Evolutionary conservation across 768 basidiomycete genomes (phyloP).

Genomic region (Pleurotus sapidus): DNA sequence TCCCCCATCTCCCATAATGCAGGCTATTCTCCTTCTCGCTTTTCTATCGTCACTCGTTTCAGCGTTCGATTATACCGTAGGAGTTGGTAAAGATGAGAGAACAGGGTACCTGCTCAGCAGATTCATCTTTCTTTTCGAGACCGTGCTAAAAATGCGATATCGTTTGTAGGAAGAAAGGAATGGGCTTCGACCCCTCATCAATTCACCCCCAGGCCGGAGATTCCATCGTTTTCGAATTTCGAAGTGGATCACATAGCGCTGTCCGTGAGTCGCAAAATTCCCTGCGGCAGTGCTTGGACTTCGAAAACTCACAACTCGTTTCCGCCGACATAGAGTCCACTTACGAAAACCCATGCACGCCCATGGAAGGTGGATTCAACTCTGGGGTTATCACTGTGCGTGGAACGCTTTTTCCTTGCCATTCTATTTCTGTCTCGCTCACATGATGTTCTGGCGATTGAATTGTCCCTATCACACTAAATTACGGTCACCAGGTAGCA

Average conservation of each 20-base stretch:
- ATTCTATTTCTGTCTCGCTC: not conserved
- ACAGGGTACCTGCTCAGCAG: slow-evolving; percentile 27
- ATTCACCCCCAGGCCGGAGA: slow-evolving; percentile 33
- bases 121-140: not conserved
- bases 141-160: not conserved
- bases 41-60: slow-evolving; percentile 8
- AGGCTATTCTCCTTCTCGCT: slow-evolving; percentile 19
- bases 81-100: slow-evolving; percentile 38
- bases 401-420: not conserved
- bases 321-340: slow-evolving; percentile 25
- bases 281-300: not conserved
- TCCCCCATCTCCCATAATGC: not conserved
- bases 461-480: too few species aligned
- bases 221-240: slow-evolving; percentile 33
- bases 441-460: not conserved
- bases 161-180: slow-evolving; percentile 30
- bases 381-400: slow-evolving; percentile 32
- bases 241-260: slow-evolving; percentile 35
- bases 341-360: slow-evolving; percentile 34
- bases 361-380: slow-evolving; percentile 28
- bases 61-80: slow-evolving; percentile 30
- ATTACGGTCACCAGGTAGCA: slow-evolving; percentile 16
- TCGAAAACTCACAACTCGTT: not conserved
- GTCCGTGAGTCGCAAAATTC: slow-evolving; percentile 28
- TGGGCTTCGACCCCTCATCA: slow-evolving; percentile 39